These are phyloP conservation scores for Lyophyllum semitale DNA, from an alignment of 768 basidiomycete species.

Conservation along the genomic window DNA sequence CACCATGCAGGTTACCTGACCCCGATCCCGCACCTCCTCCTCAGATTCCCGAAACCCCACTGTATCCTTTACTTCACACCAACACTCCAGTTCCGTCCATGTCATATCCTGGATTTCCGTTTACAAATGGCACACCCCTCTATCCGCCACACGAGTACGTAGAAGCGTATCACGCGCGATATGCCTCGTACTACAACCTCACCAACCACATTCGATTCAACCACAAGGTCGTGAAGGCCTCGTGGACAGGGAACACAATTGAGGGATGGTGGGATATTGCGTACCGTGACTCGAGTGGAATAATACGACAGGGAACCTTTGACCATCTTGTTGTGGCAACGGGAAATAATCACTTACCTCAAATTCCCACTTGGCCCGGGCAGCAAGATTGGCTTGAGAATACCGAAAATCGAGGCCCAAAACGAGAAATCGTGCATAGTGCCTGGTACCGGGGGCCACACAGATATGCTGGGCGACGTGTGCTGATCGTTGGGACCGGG, in stretches of 20 bases:
- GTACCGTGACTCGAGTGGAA: conserved; percentile 25
- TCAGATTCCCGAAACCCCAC: conserved; percentile 50
- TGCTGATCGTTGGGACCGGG: conserved; percentile 48
- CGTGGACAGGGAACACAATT: conserved; percentile 41
- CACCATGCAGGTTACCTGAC: conserved; percentile 36
- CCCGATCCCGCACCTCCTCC: conserved; percentile 36
- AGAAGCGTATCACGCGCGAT: conserved; percentile 46
- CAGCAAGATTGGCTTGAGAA: conserved; percentile 49
- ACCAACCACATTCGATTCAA: conserved; percentile 40
- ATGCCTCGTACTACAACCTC: conserved; percentile 40
- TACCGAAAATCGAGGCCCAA: conserved; percentile 9
- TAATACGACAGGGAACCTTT: conserved; percentile 28
- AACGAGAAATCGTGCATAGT: conserved; percentile 50
- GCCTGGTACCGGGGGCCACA: conserved; percentile 54
- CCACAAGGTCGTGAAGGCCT: conserved; percentile 42
- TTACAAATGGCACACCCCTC: conserved; percentile 49
- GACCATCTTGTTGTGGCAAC: conserved; percentile 58
- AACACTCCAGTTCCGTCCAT: conserved; percentile 60
- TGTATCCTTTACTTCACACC: conserved; percentile 55
- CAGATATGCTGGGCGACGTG: conserved; percentile 39
- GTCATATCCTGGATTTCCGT: conserved; percentile 59
- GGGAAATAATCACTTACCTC: conserved; percentile 57
- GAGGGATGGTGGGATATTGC: conserved; percentile 41
- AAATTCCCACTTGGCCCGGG: conserved; percentile 45
- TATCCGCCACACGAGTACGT: conserved; percentile 50